Conservation (phyloP, 176 grass and related monocot genomes). For the Alloteropsis semialata region DNA sequence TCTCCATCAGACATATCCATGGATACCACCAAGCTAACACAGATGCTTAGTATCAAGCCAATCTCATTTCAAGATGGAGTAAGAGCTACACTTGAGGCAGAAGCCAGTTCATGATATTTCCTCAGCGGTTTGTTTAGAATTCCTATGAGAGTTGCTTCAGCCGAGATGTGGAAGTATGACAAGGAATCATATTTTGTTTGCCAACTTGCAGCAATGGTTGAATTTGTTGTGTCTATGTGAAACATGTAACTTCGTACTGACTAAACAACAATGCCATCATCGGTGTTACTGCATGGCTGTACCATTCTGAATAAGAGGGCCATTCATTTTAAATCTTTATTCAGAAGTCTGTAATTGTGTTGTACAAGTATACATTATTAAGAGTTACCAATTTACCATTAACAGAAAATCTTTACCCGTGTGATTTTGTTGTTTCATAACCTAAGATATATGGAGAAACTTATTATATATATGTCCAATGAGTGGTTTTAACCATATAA, state of each 20-base stretch:
- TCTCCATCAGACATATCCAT: slow-evolving; percentile 96
- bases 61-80: slow-evolving; percentile 75
- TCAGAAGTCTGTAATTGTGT: background rate
- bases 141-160: slow-evolving; percentile 6
- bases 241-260: slow-evolving; percentile 12
- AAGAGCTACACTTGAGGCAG: slow-evolving; percentile 58
- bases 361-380: background rate
- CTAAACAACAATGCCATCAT: background rate
- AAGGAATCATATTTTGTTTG: background rate
- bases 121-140: background rate
- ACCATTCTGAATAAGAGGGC: slow-evolving; percentile 15
- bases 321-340: background rate
- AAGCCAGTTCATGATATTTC: slow-evolving; percentile 35
- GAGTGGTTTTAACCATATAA: background rate
- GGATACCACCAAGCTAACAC: slow-evolving; percentile 76
- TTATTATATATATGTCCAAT: background rate
- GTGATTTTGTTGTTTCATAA: background rate
- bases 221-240: background rate
- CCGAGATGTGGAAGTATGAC: background rate
- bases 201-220: background rate
- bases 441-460: background rate
- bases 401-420: background rate
- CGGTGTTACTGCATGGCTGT: slow-evolving; percentile 1
- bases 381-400: background rate
- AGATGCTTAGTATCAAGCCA: slow-evolving; percentile 59